Conservation (phyloP, 495 filamentous ascomycete genomes). For the Glarea lozoyensis region DNA sequence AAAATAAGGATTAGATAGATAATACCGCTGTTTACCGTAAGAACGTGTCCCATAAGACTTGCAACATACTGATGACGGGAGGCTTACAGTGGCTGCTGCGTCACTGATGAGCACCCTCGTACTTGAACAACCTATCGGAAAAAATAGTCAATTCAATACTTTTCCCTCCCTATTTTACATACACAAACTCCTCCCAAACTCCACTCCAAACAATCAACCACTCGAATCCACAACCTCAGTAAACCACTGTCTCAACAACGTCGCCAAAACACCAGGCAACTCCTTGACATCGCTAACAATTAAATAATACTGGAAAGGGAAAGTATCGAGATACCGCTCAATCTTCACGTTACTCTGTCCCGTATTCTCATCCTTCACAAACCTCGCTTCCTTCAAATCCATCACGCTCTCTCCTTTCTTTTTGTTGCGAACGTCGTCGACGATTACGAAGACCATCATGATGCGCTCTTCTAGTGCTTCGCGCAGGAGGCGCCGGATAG, state of each 20-base stretch:
- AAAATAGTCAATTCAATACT: too few species aligned
- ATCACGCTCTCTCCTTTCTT: conserved; percentile 50
- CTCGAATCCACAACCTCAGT: conserved; percentile 67
- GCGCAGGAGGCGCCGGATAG: conserved; percentile 68
- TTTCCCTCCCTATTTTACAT: background rate
- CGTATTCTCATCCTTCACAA: conserved; percentile 58
- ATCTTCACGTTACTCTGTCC: conserved; percentile 51
- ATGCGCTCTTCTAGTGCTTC: conserved; percentile 87
- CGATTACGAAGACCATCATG: conserved; percentile 96
- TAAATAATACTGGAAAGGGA: conserved; percentile 93
- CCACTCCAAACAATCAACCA: conserved; percentile 1
- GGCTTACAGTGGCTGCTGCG: too few species aligned
- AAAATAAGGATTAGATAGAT: too few species aligned
- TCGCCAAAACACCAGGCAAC: conserved; percentile 79
- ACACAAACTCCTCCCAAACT: background rate
- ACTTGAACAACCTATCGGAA: too few species aligned
- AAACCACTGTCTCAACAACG: conserved; percentile 92
- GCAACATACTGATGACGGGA: too few species aligned
- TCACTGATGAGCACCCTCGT: too few species aligned
- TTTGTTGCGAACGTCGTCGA: conserved; percentile 60
- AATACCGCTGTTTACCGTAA: too few species aligned
- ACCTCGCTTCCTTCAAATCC: conserved; percentile 72
- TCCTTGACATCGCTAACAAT: conserved; percentile 88
- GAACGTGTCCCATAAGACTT: too few species aligned
- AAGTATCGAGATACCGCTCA: conserved; percentile 84